Evolutionary conservation across 768 basidiomycete genomes (phyloP), one percentile per base, ranked within the genome.

Genomic region (Lentinula aciculospora): DNA sequence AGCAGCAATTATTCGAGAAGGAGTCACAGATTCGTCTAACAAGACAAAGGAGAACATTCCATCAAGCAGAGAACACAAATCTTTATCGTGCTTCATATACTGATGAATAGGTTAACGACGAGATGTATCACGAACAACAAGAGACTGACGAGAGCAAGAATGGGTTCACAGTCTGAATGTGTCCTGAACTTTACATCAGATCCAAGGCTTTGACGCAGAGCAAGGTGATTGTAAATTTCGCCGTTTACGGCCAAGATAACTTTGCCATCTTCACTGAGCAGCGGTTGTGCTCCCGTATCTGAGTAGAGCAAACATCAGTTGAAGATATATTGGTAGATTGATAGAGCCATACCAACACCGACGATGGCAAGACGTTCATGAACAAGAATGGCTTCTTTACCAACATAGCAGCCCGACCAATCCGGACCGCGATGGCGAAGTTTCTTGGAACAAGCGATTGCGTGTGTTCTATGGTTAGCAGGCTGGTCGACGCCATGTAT

Each of bases 11-110:
- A 99, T 77, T 56, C 96, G 85, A 23, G 93, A 80, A 8, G 96
- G 96, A 0, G 88, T 77, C 59, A 90, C 88, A 12, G 93, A 91
- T 68, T 95, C 93, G 73, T 99, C 97, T 58, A 98, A 79, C 45
- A 98, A 82, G 61, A 98, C 89, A 67, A 98, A 99, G 1, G 96
- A 94, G 76, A 99, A 99, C 92, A 99, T 96, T 62, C 97, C 97
- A 68, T 99, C 97, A 59, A 99, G 87, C 67, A 83, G 77, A 67
- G 74, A 73, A 74, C 90, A 92, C 27, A 96, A 75, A 3, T 81
- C 81, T 63, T 83, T 91, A 67, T 76, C 94, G 66, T 91, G 71
- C 73, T 92, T 88, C 64, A 80, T 78, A 76, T 97, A 98, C 96
- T 98, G 62, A 9, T 54, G 37, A 29, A 36, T 37, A 23, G n/a